A percentile compares a stretch with the other conserved stretches of the same genome.
Conservation (phyloP, 2,329 filamentous ascomycete species). For the Aspergillus sp. region DNA sequence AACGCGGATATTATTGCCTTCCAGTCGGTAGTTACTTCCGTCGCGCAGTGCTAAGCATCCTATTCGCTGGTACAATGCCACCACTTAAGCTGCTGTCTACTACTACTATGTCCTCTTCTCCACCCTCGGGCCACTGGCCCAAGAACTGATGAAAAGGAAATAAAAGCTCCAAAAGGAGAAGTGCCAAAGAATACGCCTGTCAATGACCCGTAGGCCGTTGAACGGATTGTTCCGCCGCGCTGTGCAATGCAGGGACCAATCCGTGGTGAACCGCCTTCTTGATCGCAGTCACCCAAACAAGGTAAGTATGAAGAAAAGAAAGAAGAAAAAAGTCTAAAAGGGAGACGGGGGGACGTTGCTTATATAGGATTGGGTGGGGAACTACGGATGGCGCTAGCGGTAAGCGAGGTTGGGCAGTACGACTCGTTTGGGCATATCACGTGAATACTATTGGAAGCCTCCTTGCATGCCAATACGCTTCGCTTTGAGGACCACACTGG, state of each 20-base stretch:
- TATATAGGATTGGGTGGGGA: constrained; percentile 20
- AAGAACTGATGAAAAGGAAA: constrained; percentile 38
- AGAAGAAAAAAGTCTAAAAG: constrained; percentile 33
- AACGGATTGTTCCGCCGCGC: constrained; percentile 51
- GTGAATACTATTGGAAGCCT: background rate
- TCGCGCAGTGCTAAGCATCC: too few relatives aligned
- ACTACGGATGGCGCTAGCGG: constrained; percentile 14
- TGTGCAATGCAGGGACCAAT: constrained; percentile 61
- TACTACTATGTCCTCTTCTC: constrained; percentile 31
- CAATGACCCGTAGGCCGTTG: constrained; percentile 39
- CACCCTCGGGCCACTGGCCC: constrained; percentile 34
- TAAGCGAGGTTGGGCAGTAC: constrained; percentile 17
- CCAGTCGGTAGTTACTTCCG: too few relatives aligned
- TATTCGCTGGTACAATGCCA: too few relatives aligned
- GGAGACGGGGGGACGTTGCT: constrained; percentile 6
- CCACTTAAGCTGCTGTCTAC: background rate
- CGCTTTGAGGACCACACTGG: too few relatives aligned
- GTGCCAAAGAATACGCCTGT: constrained; percentile 45
- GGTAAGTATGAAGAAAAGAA: constrained; percentile 55
- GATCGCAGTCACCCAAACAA: constrained; percentile 53
- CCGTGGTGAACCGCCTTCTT: constrained; percentile 48
- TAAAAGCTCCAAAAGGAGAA: constrained; percentile 26
- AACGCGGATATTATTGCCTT: too few relatives aligned
- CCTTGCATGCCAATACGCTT: background rate
- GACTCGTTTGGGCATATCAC: background rate